Base-by-base conservation (phyloP, 176 grass and related monocot genomes). In the Saccharum spontaneum region DNA sequence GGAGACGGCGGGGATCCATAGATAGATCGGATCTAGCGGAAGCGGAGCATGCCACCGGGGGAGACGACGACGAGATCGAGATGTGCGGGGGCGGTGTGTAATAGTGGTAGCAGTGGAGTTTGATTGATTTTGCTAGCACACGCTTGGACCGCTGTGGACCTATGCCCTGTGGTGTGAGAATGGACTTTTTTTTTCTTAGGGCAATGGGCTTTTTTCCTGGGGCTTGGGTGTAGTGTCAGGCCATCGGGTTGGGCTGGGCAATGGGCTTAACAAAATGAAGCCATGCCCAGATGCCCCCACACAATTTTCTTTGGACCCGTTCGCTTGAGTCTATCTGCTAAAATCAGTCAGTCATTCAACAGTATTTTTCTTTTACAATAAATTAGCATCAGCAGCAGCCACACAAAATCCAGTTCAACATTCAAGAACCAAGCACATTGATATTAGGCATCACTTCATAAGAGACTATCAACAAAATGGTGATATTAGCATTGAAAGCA, bases 11-110 rank as follows among this genome's bases (percentile, higher is more conserved):
- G 59, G 67, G 57, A 82, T 82, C 81, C 79, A 89, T 89, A 13
- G 81, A 83, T 87, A 50, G 85, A 93, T 90, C 76, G 80, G 85
- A 87, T 90, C 83, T 82, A 78, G 38, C 54, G 61, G 57, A 30
- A 60, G 71, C 57, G 73, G 78, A 50, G 84, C 86, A 76, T 80
- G 75, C 70, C 69, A 84, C 80, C 46, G 34, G 49, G 40, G 44
- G 70, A 85, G 84, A 76, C 79, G 81, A 90, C 82, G 84, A 88
- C 36, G 74, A 88, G 78, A 83, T 75, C 31, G 69, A 49, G 40
- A 80, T 76, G 44, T 68, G 74, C 84, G 40, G 73, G 54, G 41
- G 31, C 73, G 50, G 18, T n/a, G 75, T 41, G 49, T 46, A 59
- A 22, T 69, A 61, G 28, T 31, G 65, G 37, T 68, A 38, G 45